A percentile compares a stretch with the other conserved stretches of the same genome.
phyloP scores from a whole-genome alignment of 2,329 filamentous ascomycete genomes.

The Verruconis gallopava region DNA sequence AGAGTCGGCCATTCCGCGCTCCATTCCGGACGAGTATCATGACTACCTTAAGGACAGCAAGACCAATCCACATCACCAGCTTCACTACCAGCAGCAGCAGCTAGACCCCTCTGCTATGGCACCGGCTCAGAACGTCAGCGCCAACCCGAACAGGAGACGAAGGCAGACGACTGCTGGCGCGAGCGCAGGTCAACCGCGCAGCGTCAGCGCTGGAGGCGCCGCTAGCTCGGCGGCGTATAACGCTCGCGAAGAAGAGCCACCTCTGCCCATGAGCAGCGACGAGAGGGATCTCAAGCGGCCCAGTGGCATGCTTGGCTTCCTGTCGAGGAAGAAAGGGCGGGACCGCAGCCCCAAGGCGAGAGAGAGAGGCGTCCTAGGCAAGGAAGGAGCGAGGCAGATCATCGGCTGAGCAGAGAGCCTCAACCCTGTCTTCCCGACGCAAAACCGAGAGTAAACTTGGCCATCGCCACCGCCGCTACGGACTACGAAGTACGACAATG shows the following conservation, averaged over 20 bases:
- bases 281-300: slow-evolving; percentile 33
- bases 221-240: slow-evolving; percentile 73
- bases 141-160: slow-evolving; percentile 4
- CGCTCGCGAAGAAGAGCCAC: slow-evolving; percentile 45
- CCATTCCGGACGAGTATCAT: slow-evolving; percentile 10
- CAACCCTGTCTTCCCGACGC: too few species aligned
- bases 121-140: too few species aligned
- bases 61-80: background rate
- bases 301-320: slow-evolving; percentile 81
- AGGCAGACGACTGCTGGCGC: background rate
- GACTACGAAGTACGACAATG: too few species aligned
- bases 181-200: slow-evolving; percentile 45
- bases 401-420: slow-evolving; percentile 7
- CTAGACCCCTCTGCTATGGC: too few species aligned
- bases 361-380: slow-evolving; percentile 84
- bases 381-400: slow-evolving; percentile 57
- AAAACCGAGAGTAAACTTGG: too few species aligned
- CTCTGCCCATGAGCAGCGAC: slow-evolving; percentile 35
- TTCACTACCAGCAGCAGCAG: background rate
- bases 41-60: slow-evolving; percentile 6
- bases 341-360: slow-evolving; percentile 89
- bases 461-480: too few species aligned
- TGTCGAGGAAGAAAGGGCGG: slow-evolving; percentile 78
- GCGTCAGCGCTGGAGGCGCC: slow-evolving; percentile 66
- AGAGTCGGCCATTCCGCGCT: slow-evolving; percentile 7